These are phyloP conservation scores for Coemansia sp. DNA, from an alignment of 192 early-diverging fungal genomes.

Conservation along the genomic window DNA sequence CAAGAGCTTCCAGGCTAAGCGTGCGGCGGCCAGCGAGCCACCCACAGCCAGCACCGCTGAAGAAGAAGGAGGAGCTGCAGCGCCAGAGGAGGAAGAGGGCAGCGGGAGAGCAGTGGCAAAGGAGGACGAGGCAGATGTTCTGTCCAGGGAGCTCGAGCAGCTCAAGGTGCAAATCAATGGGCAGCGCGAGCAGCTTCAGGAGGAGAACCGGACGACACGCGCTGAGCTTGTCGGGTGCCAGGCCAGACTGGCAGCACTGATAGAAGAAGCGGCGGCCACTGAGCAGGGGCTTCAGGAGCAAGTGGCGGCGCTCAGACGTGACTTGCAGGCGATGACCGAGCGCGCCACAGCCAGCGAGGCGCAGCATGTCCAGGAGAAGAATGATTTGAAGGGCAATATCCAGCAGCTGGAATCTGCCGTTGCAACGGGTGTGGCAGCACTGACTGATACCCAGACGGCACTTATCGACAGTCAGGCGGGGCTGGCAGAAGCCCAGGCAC, in stretches of 20 bases:
- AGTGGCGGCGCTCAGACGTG: constrained; percentile 5
- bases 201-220: constrained; percentile 30
- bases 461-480: constrained; percentile 2
- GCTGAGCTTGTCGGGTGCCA: constrained; percentile 25
- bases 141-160: constrained; percentile 41
- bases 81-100: constrained; percentile 2
- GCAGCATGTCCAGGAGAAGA: constrained; percentile 6
- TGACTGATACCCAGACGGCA: not conserved
- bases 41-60: not conserved
- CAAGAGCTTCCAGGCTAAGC: constrained; percentile 49
- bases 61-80: not conserved
- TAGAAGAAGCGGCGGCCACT: constrained; percentile 6
- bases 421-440: not conserved
- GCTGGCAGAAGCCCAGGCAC: constrained; percentile 14
- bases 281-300: constrained; percentile 12
- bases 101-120: not conserved
- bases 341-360: constrained; percentile 16
- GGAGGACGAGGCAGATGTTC: constrained; percentile 32
- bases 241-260: constrained; percentile 3
- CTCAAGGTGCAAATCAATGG: constrained; percentile 42
- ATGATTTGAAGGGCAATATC: constrained; percentile 1
- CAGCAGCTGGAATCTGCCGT: constrained; percentile 4
- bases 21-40: constrained; percentile 26
- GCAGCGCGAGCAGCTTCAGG: constrained; percentile 42
- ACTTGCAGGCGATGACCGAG: constrained; percentile 14